Base-by-base conservation (phyloP, 2,329 filamentous ascomycete genomes). In the Colletotrichum musae region DNA sequence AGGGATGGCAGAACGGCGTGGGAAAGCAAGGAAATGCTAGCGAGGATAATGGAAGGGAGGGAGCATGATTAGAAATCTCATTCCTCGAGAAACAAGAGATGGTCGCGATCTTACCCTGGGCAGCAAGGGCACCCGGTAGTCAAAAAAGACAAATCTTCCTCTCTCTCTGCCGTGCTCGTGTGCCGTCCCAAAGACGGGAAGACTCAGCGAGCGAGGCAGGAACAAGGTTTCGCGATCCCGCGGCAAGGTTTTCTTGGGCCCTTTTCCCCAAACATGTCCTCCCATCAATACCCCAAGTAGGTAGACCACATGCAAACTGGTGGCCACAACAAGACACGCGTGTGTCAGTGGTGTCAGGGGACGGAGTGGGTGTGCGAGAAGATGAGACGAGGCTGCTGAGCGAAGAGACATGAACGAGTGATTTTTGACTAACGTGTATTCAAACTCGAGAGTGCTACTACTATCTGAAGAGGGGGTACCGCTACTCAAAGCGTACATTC, bases 341-440 rank as follows among this genome's bases (percentile, higher is more conserved):
- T 16, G n/a, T 36, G 48, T 53, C 24, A n/a, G 50, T 21, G 1
- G 16, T 18, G 26, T 54, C 36, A 54, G 50, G 59, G 39, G 52
- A 2, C 7, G 28, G 45, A 26, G 5, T 5, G 39, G 50, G 24
- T 7, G 36, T 54, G 16, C n/a, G 4, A 6, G 18, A 26, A 26
- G 18, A 6, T 41, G 12, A 16, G 16, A 13, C 58, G 16, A 26
- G 28, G 5, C 12, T 16, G 28, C 9, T 5, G 10, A 16, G 3
- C 7, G 12, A 45, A n/a, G 12, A 15, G 24, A 18, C 18, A 18
- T 13, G 24, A 16, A 45, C 18, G 7, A 1, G 12, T 18, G 39
- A 45, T 41, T 70, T 67, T 61, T 52, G 56, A 67, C 67, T 70
- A 61, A 18, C 57, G 56, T 67, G 56, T 52, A 61, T 70, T 64